Evolutionary conservation across 768 basidiomycete genomes (phyloP).

Genomic region (Phanerochaete sordida): DNA sequence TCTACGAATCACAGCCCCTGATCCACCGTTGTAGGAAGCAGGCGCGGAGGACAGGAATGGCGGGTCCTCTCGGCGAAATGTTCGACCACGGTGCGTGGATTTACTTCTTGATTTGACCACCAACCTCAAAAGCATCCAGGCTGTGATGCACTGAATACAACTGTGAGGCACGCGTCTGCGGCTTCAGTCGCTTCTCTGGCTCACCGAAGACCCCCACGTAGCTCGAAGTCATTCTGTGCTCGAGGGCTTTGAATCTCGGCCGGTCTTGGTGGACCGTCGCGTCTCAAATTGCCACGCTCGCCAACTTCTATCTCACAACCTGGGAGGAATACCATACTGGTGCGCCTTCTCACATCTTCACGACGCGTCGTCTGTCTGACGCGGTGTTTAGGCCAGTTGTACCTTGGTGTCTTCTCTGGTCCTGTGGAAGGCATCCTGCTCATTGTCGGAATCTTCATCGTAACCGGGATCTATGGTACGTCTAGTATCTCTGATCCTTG

Average conservation of each 20-base stretch:
- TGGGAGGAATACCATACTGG: conserved; percentile 91
- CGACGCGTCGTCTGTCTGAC: background rate
- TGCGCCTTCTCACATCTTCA: conserved; percentile 17
- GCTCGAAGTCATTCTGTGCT: conserved; percentile 83
- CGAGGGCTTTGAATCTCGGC: conserved; percentile 85
- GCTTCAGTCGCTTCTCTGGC: background rate
- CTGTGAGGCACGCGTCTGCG: conserved; percentile 41
- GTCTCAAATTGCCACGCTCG: conserved; percentile 66
- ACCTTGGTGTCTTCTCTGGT: conserved; percentile 90
- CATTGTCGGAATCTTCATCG: conserved; percentile 69
- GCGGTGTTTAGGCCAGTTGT: conserved; percentile 62
- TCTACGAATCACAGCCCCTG: background rate
- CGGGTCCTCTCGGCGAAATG: conserved; percentile 96
- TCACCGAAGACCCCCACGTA: conserved; percentile 25
- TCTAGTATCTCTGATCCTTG: background rate
- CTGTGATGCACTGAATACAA: conserved; percentile 94
- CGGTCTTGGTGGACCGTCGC: conserved; percentile 97
- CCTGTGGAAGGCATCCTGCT: conserved; percentile 96
- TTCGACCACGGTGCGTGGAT: conserved; percentile 84
- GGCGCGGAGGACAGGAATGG: conserved; percentile 93
- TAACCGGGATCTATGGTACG: conserved; percentile 75
- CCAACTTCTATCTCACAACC: conserved; percentile 72
- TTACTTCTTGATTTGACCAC: background rate
- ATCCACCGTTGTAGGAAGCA: conserved; percentile 66
- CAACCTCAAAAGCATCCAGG: conserved; percentile 36